phyloP scores from a whole-genome alignment of 192 early-diverging fungal genomes.

The Coemansia sp. region DNA sequence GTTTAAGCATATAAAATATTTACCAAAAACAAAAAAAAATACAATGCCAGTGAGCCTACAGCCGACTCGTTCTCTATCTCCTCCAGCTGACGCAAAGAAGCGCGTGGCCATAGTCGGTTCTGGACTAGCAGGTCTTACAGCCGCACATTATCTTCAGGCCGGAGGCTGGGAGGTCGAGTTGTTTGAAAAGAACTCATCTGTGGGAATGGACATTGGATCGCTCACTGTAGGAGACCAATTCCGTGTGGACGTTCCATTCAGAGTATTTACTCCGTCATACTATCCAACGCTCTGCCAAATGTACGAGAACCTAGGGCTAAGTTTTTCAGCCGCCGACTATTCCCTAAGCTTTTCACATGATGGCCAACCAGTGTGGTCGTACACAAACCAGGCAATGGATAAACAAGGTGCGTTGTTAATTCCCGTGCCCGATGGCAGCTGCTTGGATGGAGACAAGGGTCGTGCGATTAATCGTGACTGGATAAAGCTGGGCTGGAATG shows the following conservation, averaged over 20 bases:
- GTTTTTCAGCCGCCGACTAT: constrained; percentile 38
- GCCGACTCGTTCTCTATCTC: no score
- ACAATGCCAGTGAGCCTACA: constrained; percentile 2
- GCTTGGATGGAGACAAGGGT: constrained; percentile 1
- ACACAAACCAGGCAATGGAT: constrained; percentile 32
- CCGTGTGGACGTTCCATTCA: constrained; percentile 49
- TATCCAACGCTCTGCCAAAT: constrained; percentile 40
- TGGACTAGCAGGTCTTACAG: constrained; percentile 42
- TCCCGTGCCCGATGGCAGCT: constrained; percentile 31
- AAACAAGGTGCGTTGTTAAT: constrained; percentile 18
- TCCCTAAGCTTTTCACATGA: constrained; percentile 30
- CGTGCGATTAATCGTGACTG: constrained; percentile 29
- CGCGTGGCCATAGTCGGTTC: constrained; percentile 44
- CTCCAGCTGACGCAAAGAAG: not conserved
- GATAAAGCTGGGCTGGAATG: constrained; percentile 24
- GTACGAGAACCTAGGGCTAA: constrained; percentile 35
- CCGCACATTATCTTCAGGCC: constrained; percentile 34
- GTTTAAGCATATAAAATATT: not conserved
- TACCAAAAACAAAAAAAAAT: not conserved
- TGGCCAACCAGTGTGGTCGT: constrained; percentile 29
- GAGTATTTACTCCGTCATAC: constrained; percentile 49
- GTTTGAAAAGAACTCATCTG: constrained; percentile 22
- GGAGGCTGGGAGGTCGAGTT: constrained; percentile 32
- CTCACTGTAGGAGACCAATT: constrained; percentile 31
- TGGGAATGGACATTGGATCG: constrained; percentile 48